Evolutionary conservation across 768 basidiomycete genomes (phyloP).

Genomic region (Leucocoprinus birnbaumii): DNA sequence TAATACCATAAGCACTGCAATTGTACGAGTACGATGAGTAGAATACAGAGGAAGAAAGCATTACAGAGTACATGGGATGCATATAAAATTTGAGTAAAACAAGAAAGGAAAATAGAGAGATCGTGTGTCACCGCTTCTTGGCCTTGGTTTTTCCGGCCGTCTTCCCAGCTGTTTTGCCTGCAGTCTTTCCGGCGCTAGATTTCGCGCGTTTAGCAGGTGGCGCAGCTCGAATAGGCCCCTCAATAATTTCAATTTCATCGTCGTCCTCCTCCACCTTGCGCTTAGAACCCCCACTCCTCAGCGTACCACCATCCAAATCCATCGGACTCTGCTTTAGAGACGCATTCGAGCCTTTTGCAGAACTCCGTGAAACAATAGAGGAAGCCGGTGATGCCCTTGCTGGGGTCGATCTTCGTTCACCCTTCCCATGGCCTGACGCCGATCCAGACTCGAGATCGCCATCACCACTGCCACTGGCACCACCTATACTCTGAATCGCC

Average conservation of each 20-base stretch:
- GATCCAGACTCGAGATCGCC: constrained; percentile 18
- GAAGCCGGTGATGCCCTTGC: constrained; percentile 38
- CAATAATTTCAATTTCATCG: constrained; percentile 53
- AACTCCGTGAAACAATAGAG: constrained; percentile 39
- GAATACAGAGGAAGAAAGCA: neutral
- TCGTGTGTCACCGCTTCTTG: constrained; percentile 16
- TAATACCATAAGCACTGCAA: constrained; percentile 1
- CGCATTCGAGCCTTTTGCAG: constrained; percentile 45
- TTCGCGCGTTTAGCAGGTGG: constrained; percentile 29
- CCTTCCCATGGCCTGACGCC: constrained; percentile 12
- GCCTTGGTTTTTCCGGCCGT: constrained; percentile 29
- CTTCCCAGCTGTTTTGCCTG: constrained; percentile 13
- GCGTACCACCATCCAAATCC: constrained; percentile 37
- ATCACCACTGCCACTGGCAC: constrained; percentile 11
- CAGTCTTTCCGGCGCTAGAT: constrained; percentile 20
- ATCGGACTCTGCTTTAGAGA: constrained; percentile 45
- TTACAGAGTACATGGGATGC: neutral
- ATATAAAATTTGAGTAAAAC: neutral
- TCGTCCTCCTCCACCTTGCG: constrained; percentile 43
- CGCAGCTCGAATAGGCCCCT: constrained; percentile 34
- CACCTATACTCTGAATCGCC: constrained; percentile 10
- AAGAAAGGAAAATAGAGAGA: neutral
- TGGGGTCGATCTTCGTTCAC: constrained; percentile 17
- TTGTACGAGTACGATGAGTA: neutral
- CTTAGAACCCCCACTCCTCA: constrained; percentile 34